Evolutionary conservation across 371 early-diverging fungal species (phyloP).

Genomic region (Saksenaea vasiformis): DNA sequence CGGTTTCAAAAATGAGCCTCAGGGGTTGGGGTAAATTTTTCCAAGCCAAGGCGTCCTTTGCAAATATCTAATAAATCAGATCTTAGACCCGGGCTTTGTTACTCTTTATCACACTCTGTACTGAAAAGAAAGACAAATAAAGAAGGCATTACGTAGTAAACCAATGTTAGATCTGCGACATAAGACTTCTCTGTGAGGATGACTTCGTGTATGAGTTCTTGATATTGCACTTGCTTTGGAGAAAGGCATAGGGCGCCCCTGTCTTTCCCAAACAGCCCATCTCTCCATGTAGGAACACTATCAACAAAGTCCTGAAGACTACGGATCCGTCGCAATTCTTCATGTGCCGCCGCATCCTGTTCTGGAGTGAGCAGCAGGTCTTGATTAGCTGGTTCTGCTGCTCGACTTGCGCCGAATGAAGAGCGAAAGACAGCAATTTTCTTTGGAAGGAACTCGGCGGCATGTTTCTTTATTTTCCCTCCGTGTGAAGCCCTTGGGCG

Average conservation of each 20-base stretch:
- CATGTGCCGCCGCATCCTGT: not conserved
- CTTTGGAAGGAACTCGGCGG: not conserved
- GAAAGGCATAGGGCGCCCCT: conserved; percentile 8
- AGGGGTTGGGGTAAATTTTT: conserved; percentile 53
- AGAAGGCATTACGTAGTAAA: conserved; percentile 50
- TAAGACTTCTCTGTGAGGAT: conserved; percentile 64
- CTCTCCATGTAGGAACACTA: conserved; percentile 21
- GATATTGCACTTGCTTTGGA: conserved; percentile 46
- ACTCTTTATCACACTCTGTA: not conserved
- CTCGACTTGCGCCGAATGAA: not conserved
- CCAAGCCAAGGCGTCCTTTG: conserved; percentile 40
- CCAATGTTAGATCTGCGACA: conserved; percentile 59
- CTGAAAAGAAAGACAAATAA: not conserved
- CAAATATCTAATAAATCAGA: conserved; percentile 46
- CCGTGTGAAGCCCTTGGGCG: not conserved
- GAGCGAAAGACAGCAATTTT: conserved; percentile 1
- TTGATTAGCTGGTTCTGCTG: not conserved
- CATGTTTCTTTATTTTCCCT: not conserved
- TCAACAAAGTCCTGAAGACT: not conserved
- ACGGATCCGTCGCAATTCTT: not conserved
- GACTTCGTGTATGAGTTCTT: conserved; percentile 70
- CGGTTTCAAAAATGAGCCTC: conserved; percentile 55
- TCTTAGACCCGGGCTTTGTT: not conserved
- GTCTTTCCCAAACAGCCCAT: conserved; percentile 8
- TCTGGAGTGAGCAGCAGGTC: not conserved